phyloP scores from a whole-genome alignment of 306 rosid genomes.

The Dicorynia guianensis region DNA sequence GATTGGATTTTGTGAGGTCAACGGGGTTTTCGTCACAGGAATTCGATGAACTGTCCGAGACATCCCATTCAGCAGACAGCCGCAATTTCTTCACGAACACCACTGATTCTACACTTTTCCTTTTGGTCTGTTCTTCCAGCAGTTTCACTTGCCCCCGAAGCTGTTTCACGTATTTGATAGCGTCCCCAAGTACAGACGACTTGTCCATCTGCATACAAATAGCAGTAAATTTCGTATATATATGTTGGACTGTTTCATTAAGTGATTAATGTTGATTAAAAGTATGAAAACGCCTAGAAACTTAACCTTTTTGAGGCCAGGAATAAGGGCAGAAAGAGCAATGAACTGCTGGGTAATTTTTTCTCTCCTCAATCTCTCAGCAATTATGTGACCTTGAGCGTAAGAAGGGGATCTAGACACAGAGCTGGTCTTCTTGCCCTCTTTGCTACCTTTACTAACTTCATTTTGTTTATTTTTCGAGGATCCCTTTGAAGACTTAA shows the following conservation, averaged over 20 bases:
- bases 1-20: conserved; percentile 39
- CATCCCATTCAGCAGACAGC: conserved; percentile 43
- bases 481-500: conserved; percentile 21
- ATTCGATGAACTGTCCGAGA: conserved; percentile 38
- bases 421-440: conserved; percentile 36
- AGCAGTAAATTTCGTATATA: neutral
- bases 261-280: no score
- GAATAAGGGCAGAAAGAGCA: conserved; percentile 80
- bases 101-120: conserved; percentile 54
- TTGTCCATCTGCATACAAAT: conserved; percentile 59
- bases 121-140: conserved; percentile 66
- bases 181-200: conserved; percentile 71
- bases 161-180: conserved; percentile 67
- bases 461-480: conserved; percentile 32
- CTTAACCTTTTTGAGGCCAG: conserved; percentile 74
- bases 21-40: conserved; percentile 50
- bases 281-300: neutral
- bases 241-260: no score
- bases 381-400: conserved; percentile 73
- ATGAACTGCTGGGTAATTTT: conserved; percentile 75
- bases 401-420: conserved; percentile 41
- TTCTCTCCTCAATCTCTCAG: conserved; percentile 80
- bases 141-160: conserved; percentile 55
- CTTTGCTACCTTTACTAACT: conserved; percentile 9
- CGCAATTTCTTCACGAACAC: conserved; percentile 54